Conservation (phyloP, 768 basidiomycete species). For the Favolaschia claudopus region DNA sequence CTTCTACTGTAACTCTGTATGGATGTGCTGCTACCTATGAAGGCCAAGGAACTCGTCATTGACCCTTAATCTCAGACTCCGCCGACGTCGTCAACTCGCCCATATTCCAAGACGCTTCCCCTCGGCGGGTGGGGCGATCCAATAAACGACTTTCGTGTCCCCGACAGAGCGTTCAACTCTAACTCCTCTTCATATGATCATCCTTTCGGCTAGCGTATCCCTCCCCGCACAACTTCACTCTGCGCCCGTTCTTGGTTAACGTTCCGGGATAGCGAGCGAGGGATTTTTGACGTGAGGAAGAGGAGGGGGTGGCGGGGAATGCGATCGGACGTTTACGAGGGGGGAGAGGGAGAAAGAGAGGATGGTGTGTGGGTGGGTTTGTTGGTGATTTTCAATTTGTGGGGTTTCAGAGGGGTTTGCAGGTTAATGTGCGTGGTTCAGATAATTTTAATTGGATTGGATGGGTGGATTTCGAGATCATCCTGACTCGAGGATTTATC, state of each 20-base stretch:
- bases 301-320: constrained; percentile 34
- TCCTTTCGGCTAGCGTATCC: constrained; percentile 41
- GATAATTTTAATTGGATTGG: too few species aligned
- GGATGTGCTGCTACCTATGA: too few species aligned
- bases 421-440: constrained; percentile 32
- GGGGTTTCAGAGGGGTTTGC: constrained; percentile 42
- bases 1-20: too few species aligned
- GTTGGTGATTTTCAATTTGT: constrained; percentile 40
- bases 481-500: too few species aligned
- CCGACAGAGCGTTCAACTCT: constrained; percentile 39
- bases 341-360: constrained; percentile 30
- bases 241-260: constrained; percentile 37
- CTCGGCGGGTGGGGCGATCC: constrained; percentile 32
- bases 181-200: not conserved
- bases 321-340: constrained; percentile 35
- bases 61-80: too few species aligned
- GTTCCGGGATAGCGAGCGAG: not conserved
- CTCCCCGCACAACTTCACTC: constrained; percentile 42
- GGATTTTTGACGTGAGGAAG: constrained; percentile 22
- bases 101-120: constrained; percentile 26
- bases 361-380: constrained; percentile 34
- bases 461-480: too few species aligned
- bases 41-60: too few species aligned
- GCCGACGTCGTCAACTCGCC: constrained; percentile 24
- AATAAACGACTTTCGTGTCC: constrained; percentile 28